A percentile compares a stretch with the other conserved stretches of the same genome.
Conservation (phyloP, 257 asterid genomes). For the Nicotiana tabacum region DNA sequence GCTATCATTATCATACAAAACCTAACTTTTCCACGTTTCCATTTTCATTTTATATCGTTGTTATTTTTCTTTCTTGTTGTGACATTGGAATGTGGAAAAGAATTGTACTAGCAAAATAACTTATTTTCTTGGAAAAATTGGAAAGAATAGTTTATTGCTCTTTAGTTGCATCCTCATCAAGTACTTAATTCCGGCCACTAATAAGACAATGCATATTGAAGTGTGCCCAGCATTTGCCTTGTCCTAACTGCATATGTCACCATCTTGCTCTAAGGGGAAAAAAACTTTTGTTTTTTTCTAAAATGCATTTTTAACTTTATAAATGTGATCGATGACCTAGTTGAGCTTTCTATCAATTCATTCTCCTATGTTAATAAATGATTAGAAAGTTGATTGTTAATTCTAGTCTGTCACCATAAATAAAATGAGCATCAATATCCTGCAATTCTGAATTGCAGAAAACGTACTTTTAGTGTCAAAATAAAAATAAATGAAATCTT, state of each 20-base stretch:
- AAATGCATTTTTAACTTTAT: background rate
- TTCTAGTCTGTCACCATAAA: background rate
- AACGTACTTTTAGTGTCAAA: background rate
- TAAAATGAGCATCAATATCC: background rate
- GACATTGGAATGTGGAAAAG: background rate
- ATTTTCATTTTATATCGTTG: background rate
- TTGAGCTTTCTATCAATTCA: background rate
- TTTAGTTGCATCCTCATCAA: slow-evolving; percentile 22
- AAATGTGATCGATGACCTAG: background rate
- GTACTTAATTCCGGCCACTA: slow-evolving; percentile 4
- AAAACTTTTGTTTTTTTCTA: background rate
- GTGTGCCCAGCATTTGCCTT: background rate
- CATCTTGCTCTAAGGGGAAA: background rate
- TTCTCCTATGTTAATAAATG: background rate
- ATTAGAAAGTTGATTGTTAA: slow-evolving; percentile 1
- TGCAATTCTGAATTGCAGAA: background rate
- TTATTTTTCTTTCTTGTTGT: background rate
- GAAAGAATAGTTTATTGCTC: background rate
- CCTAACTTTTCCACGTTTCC: slow-evolving; percentile 8
- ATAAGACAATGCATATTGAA: background rate
- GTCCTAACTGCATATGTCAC: slow-evolving; percentile 19
- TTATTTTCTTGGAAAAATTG: background rate
- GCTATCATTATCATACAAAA: slow-evolving; percentile 4
- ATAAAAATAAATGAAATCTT: too few species aligned
- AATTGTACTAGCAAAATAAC: background rate